Evolutionary conservation across 139 green algal genomes (phyloP).

Genomic region (Eudorina sp.): DNA sequence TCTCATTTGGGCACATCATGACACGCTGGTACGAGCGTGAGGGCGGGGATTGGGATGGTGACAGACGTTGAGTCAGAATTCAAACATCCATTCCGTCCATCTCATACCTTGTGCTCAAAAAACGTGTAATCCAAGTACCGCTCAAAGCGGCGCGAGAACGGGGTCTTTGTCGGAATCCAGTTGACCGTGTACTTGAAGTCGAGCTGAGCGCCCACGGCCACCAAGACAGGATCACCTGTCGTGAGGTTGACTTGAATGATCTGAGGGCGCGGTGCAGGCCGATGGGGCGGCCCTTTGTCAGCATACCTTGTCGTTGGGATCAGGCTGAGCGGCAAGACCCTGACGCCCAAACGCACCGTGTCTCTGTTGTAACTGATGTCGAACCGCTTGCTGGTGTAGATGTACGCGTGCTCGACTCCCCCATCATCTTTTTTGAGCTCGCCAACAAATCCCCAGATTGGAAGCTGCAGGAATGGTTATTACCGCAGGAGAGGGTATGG

Average conservation of each 20-base stretch:
- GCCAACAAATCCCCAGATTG: constrained; percentile 95
- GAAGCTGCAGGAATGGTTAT: constrained; percentile 84
- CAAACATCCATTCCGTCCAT: no score
- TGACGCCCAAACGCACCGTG: constrained; percentile 73
- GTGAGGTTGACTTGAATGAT: constrained; percentile 98
- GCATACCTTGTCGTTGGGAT: background rate
- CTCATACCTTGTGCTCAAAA: constrained; percentile 97
- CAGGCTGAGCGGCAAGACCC: background rate
- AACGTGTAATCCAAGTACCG: constrained; percentile 98
- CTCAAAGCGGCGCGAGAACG: constrained; percentile 92
- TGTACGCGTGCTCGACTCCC: constrained; percentile 72
- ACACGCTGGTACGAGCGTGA: no score
- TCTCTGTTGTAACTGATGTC: constrained; percentile 96
- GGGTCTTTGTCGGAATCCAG: constrained; percentile 82
- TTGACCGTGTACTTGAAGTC: constrained; percentile 93
- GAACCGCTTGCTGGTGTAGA: constrained; percentile 96
- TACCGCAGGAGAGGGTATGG: no score
- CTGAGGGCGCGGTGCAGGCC: constrained; percentile 56
- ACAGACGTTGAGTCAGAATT: no score
- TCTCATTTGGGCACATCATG: no score
- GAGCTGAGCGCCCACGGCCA: constrained; percentile 76
- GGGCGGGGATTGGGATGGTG: no score
- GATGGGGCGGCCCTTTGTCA: background rate
- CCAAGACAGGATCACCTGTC: constrained; percentile 73
- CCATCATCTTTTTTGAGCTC: constrained; percentile 68